phyloP scores from a whole-genome alignment of 345 rosid species.

The Salix arbutifolia region DNA sequence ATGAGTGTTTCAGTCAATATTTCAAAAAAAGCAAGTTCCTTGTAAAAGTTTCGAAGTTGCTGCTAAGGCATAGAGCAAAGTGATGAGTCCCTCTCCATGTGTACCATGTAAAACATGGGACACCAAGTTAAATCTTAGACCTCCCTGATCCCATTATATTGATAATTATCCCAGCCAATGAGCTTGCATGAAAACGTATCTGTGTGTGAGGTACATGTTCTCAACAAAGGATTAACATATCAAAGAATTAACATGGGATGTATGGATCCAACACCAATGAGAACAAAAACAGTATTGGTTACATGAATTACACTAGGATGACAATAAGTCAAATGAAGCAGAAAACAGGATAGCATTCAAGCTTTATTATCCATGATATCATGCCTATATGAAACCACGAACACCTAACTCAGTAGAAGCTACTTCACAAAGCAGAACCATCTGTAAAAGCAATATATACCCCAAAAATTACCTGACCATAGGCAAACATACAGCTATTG shows the following conservation, averaged over 20 bases:
- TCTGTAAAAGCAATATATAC: neutral
- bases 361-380: neutral
- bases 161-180: neutral
- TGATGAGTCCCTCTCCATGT: neutral
- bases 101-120: neutral
- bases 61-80: neutral
- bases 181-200: neutral
- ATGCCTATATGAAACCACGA: neutral
- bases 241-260: neutral
- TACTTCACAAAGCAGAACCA: neutral
- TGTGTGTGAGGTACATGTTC: neutral
- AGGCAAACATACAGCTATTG: constrained; percentile 96
- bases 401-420: neutral
- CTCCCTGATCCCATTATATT: neutral
- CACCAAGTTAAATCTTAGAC: neutral
- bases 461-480: constrained; percentile 70
- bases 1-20: neutral
- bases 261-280: neutral
- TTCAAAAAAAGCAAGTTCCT: neutral
- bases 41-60: neutral
- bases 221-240: neutral
- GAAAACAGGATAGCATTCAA: neutral
- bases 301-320: neutral
- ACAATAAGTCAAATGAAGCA: neutral
- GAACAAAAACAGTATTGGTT: neutral